These are phyloP conservation scores for Eragrostis nindensis DNA, from an alignment of 176 grass and related monocot species.

Conservation along the genomic window DNA sequence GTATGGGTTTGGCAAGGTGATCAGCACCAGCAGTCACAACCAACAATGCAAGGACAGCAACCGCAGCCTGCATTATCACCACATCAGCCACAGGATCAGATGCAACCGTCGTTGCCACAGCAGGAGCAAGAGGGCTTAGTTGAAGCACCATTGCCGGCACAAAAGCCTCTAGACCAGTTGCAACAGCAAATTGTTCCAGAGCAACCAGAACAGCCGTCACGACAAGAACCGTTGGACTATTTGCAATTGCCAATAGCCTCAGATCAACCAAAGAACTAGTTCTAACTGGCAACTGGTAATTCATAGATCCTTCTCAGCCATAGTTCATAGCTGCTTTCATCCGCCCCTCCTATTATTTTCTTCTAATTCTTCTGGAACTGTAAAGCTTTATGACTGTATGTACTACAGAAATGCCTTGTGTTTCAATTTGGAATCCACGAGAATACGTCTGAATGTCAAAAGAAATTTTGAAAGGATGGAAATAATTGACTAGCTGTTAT, in stretches of 20 bases:
- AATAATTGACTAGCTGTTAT: slow-evolving; percentile 7
- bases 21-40: slow-evolving; percentile 31
- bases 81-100: not conserved
- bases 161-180: slow-evolving; percentile 5
- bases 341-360: not conserved
- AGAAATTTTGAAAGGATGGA: slow-evolving; percentile 35
- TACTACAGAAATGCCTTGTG: slow-evolving; percentile 28
- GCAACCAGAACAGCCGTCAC: not conserved
- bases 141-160: slow-evolving; percentile 14
- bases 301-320: slow-evolving; percentile 9
- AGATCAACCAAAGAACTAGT: slow-evolving; percentile 5
- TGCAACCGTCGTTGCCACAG: slow-evolving; percentile 27
- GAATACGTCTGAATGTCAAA: not conserved
- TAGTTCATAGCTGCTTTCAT: not conserved
- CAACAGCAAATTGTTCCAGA: not conserved
- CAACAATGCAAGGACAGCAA: slow-evolving; percentile 37
- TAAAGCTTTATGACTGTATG: slow-evolving; percentile 34
- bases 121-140: slow-evolving; percentile 27
- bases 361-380: slow-evolving; percentile 45
- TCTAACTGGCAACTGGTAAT: slow-evolving; percentile 31
- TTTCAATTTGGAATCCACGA: slow-evolving; percentile 34
- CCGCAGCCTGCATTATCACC: slow-evolving; percentile 2
- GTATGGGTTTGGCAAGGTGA: slow-evolving; percentile 94
- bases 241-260: not conserved
- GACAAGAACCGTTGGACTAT: slow-evolving; percentile 8